Percentiles rank a stretch among this genome's conserved stretches.
Conservation (phyloP, 768 basidiomycete genomes). For the Rhodosporidiobolus sp. region DNA sequence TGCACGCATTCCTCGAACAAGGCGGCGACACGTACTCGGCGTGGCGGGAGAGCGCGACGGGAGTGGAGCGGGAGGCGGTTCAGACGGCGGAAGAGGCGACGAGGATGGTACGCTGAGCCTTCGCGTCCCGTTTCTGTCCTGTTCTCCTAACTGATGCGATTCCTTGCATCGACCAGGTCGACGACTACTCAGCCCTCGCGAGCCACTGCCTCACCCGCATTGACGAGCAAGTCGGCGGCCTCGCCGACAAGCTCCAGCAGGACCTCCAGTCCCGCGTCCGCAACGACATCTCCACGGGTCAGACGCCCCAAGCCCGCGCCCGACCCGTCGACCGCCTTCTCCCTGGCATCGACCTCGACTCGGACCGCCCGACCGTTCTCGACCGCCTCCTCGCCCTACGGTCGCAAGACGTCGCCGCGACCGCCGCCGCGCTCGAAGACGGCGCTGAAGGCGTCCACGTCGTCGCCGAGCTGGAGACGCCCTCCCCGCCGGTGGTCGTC, state of each 20-base stretch:
- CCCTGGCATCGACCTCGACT: slow-evolving; percentile 33
- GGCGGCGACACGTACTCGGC: not conserved
- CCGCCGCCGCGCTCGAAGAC: not conserved
- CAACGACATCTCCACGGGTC: slow-evolving; percentile 26
- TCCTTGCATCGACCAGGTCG: not conserved
- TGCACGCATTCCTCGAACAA: not conserved
- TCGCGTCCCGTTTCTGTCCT: too few relatives aligned
- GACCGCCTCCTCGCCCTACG: slow-evolving; percentile 13
- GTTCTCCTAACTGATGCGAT: not conserved
- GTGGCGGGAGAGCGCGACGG: not conserved
- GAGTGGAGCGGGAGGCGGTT: not conserved
- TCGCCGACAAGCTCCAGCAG: slow-evolving; percentile 8
- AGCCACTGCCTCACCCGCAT: slow-evolving; percentile 1
- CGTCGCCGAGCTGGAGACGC: not conserved
- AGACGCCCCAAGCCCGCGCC: slow-evolving; percentile 22
- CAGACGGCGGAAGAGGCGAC: not conserved
- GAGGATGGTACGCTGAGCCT: not conserved
- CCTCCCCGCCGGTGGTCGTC: slow-evolving; percentile 9
- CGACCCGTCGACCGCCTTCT: slow-evolving; percentile 18
- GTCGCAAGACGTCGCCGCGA: not conserved
- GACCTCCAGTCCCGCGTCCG: slow-evolving; percentile 14
- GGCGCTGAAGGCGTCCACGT: not conserved
- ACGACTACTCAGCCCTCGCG: not conserved
- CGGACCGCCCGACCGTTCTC: slow-evolving; percentile 15
- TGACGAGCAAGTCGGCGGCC: not conserved